These are phyloP conservation scores for Tagetes erecta DNA, from an alignment of 129 eudicot species.

Conservation along the genomic window DNA sequence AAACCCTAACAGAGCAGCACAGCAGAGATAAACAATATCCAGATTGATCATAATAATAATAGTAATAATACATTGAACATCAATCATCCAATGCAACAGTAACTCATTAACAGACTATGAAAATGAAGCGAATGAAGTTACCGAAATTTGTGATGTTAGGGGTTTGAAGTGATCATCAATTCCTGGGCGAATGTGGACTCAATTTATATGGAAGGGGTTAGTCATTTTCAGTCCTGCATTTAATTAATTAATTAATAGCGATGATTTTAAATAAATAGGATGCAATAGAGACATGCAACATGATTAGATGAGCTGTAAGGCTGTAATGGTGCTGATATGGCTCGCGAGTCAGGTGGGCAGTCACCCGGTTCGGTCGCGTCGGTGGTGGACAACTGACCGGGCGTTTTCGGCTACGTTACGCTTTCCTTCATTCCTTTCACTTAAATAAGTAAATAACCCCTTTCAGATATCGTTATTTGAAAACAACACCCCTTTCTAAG, in stretches of 20 bases:
- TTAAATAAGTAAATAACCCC: background rate
- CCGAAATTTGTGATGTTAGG: conserved; percentile 7
- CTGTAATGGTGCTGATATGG: conserved; percentile 18
- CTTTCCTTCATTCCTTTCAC: conserved; percentile 24
- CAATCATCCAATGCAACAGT: conserved; percentile 1
- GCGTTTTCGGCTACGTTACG: conserved; percentile 40
- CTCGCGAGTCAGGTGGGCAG: conserved; percentile 24
- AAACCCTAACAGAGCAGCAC: conserved; percentile 5
- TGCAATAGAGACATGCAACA: conserved; percentile 3
- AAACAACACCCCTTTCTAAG: conserved; percentile 8
- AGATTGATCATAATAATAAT: background rate
- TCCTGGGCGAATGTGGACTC: background rate
- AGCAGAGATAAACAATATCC: background rate
- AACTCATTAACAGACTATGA: background rate
- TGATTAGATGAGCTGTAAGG: conserved; percentile 35
- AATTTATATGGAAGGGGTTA: conserved; percentile 13
- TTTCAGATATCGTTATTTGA: background rate
- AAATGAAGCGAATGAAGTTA: background rate
- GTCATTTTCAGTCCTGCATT: background rate
- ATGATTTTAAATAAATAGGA: background rate
- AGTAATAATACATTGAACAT: background rate
- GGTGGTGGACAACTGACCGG: conserved; percentile 38
- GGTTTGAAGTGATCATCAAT: background rate
- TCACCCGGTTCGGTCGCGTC: conserved; percentile 39
- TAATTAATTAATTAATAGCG: background rate